phyloP scores from a whole-genome alignment of 1,284 basidiomycete species.

The Rhizopogon parksii region DNA sequence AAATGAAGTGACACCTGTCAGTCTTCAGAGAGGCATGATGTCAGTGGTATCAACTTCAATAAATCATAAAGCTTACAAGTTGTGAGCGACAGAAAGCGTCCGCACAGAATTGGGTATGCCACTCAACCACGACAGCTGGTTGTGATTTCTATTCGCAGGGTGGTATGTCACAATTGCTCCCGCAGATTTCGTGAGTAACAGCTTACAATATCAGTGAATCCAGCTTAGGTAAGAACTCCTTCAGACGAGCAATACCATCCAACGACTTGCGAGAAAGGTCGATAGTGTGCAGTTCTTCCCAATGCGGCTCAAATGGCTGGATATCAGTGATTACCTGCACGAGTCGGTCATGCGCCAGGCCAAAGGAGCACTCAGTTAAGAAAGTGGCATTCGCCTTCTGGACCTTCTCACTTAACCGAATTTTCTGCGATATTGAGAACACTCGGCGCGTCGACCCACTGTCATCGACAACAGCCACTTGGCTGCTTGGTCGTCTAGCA shows the following conservation, averaged over 20 bases:
- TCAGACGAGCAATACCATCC: slow-evolving; percentile 86
- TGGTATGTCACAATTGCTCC: slow-evolving; percentile 9
- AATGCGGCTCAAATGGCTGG: slow-evolving; percentile 91
- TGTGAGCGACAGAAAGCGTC: slow-evolving; percentile 75
- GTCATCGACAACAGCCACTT: slow-evolving; percentile 21
- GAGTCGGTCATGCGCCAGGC: slow-evolving; percentile 82
- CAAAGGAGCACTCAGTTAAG: slow-evolving; percentile 92
- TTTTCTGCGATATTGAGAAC: slow-evolving; percentile 41
- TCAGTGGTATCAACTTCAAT: slow-evolving; percentile 11
- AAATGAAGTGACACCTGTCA: slow-evolving; percentile 86
- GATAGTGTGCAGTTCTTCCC: slow-evolving; percentile 77
- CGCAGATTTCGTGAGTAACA: slow-evolving; percentile 9
- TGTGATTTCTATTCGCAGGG: slow-evolving; percentile 56
- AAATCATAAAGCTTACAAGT: slow-evolving; percentile 45
- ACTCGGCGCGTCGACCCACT: slow-evolving; percentile 34
- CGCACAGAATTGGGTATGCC: slow-evolving; percentile 76
- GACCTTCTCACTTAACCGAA: slow-evolving; percentile 25
- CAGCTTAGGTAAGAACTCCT: slow-evolving; percentile 88
- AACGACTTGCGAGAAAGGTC: slow-evolving; percentile 76
- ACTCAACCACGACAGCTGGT: slow-evolving; percentile 81
- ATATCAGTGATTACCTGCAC: slow-evolving; percentile 93
- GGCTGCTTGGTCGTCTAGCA: slow-evolving; percentile 32
- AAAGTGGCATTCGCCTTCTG: slow-evolving; percentile 65
- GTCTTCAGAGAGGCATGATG: slow-evolving; percentile 33
- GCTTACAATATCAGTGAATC: slow-evolving; percentile 78